Base-by-base conservation (phyloP, 306 rosid genomes). In the Hippophae gyantsensis region DNA sequence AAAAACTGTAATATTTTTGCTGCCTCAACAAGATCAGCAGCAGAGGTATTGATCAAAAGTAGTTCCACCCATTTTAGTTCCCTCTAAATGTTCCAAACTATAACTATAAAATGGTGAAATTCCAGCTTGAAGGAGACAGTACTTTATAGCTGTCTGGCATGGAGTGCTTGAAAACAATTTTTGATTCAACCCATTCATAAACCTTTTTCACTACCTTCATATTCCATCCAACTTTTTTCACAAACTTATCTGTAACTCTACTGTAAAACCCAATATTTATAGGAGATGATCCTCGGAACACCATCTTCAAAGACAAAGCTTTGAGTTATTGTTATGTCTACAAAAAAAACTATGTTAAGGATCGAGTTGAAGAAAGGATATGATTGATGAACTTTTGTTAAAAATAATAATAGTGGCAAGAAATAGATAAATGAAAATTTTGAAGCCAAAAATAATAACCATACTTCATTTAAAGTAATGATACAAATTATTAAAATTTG, bases 241-340 rank as follows among this genome's bases (percentile, higher is more conserved):
- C 76, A 78, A 65, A 88, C 11, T 69, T 76, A 48, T 76, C 73
- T 70, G 87, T 88, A 56, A 87, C 87, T 80, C 96, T 76, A 50
- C 94, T 88, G 41, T 84, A 88, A 54, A 88, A 72, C 1, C 89
- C 89, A 0, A 83, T 83, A 69, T 88, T 88, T 73, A 88, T 74
- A 46, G 89, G 85, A 6, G 89, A 84, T 60, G 85, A 85, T 7
- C 94, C 94, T 5, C 93, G 42, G 14, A 52, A 88, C 66, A 3
- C 94, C 94, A 7, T 84, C 94, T 44, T 76, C 42, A 10, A 89
- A 84, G 26, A 64, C 61, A 71, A 88, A 84, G 50, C 76, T 66
- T 74, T 88, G 94, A 70, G 94, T 93, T 40, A 84, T 79, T 61
- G 96, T 68, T 57, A 54, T 56, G 58, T 50, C 52, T 55, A 50